A percentile compares a stretch with the other conserved stretches of the same genome.
These are phyloP conservation scores for Chytridium lagenaria DNA, from an alignment of 371 early-diverging fungal genomes.

Conservation along the genomic window DNA sequence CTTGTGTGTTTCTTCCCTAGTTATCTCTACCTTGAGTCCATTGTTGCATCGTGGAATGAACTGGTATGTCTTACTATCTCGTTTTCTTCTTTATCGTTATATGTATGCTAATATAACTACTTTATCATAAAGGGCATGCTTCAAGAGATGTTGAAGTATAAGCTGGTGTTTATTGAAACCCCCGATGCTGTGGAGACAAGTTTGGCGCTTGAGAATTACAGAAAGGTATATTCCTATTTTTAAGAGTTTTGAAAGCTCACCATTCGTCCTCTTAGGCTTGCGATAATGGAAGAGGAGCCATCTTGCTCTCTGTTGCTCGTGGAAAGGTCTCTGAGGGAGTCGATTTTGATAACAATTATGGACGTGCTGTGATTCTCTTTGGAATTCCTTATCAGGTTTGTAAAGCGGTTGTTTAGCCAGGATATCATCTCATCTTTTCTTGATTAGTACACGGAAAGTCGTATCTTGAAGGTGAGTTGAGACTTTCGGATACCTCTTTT, in stretches of 20 bases:
- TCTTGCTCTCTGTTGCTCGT: conserved; percentile 94
- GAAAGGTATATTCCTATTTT: conserved; percentile 62
- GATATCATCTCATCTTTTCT: neutral
- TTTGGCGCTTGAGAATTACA: conserved; percentile 94
- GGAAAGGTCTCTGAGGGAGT: conserved; percentile 99
- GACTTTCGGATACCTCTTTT: neutral
- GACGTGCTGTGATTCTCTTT: conserved; percentile 96
- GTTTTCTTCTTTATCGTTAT: conserved; percentile 5
- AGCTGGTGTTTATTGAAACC: conserved; percentile 94
- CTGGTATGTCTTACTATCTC: conserved; percentile 56
- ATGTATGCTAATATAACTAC: too few species aligned
- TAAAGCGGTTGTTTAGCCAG: neutral
- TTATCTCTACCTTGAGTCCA: conserved; percentile 99
- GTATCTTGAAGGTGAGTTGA: conserved; percentile 80
- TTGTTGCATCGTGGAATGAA: conserved; percentile 98
- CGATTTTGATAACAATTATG: conserved; percentile 99
- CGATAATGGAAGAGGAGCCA: conserved; percentile 98
- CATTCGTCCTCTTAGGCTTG: conserved; percentile 71
- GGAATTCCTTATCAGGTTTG: conserved; percentile 97
- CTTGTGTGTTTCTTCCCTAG: conserved; percentile 99
- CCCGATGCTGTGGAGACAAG: conserved; percentile 99
- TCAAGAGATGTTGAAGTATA: conserved; percentile 94
- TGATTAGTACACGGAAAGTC: conserved; percentile 94
- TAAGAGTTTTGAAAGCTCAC: conserved; percentile 6
- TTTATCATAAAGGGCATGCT: conserved; percentile 75